phyloP scores from a whole-genome alignment of 1,284 basidiomycete species.

The Rhodotorula sp. region DNA sequence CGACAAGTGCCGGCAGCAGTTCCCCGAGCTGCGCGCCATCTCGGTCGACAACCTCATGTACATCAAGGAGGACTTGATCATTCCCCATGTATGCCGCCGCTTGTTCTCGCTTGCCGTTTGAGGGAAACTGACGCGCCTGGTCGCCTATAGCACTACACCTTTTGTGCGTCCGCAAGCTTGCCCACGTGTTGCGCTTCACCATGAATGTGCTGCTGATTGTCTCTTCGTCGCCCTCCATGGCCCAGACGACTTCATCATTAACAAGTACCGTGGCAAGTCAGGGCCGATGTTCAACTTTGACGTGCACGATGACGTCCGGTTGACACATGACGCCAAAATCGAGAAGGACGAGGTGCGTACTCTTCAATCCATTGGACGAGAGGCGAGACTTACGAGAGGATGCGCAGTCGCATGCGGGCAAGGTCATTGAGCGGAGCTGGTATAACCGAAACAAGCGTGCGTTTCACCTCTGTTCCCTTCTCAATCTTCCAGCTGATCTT shows the following conservation, averaged over 20 bases:
- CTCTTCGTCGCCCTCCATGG: background rate
- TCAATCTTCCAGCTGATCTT: accelerated
- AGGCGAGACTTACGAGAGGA: background rate
- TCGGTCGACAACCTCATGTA: constrained; percentile 98
- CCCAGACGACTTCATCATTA: constrained; percentile 77
- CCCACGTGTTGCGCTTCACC: too few relatives aligned
- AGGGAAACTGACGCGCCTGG: background rate
- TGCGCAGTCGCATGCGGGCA: constrained; percentile 82
- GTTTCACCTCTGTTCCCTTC: background rate
- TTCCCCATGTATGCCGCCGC: constrained; percentile 69
- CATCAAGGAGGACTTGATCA: constrained; percentile 87
- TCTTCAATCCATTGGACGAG: too few relatives aligned
- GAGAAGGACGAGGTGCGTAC: constrained; percentile 82
- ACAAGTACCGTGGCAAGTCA: constrained; percentile 97
- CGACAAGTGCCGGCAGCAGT: constrained; percentile 88
- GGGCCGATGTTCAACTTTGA: constrained; percentile 99
- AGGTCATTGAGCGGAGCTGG: constrained; percentile 94
- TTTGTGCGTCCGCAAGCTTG: constrained; percentile 56
- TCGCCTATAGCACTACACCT: constrained; percentile 79
- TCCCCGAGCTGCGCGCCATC: constrained; percentile 84
- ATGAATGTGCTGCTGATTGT: background rate
- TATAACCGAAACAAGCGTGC: constrained; percentile 82
- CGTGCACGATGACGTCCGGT: constrained; percentile 94
- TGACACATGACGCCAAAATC: constrained; percentile 90
- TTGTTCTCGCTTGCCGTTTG: background rate